Conservation (phyloP, 1,284 basidiomycete species). For the Cystobasidium pallidum region DNA sequence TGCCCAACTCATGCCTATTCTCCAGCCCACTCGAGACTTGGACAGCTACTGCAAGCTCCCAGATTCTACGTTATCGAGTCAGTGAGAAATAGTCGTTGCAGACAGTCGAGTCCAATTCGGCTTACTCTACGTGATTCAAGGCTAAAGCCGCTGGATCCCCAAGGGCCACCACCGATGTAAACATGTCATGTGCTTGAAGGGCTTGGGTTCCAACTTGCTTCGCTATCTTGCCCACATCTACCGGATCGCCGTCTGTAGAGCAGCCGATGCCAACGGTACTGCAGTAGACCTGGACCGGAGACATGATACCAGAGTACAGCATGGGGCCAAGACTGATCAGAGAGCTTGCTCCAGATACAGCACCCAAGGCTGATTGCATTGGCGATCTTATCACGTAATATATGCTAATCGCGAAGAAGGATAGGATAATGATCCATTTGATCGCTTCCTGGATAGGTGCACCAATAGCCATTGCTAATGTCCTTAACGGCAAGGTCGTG, state of each 20-base stretch:
- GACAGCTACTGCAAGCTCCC: conserved; percentile 52
- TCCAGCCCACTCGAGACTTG: conserved; percentile 48
- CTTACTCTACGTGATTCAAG: conserved; percentile 50
- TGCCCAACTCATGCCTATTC: conserved; percentile 45
- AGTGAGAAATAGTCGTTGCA: not conserved
- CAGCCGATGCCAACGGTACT: conserved; percentile 13
- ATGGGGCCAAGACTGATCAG: not conserved
- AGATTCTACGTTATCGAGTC: conserved; percentile 28
- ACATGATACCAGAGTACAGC: not conserved
- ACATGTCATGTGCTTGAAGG: conserved; percentile 50
- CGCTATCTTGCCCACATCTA: conserved; percentile 26
- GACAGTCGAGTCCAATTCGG: not conserved
- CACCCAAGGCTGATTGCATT: not conserved
- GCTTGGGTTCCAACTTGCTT: conserved; percentile 40
- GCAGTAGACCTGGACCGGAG: not conserved
- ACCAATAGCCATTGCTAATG: not conserved
- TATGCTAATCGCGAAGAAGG: not conserved
- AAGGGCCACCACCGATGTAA: conserved; percentile 49
- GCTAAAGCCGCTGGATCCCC: conserved; percentile 43
- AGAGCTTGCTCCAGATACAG: not conserved
- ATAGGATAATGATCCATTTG: conserved; percentile 16
- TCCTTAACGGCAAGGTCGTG: not conserved
- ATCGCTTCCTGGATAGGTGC: conserved; percentile 7
- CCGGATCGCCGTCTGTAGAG: not conserved
- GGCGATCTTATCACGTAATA: not conserved